These are phyloP conservation scores for Prunus campanulata DNA, from an alignment of 306 rosid genomes.

Conservation along the genomic window DNA sequence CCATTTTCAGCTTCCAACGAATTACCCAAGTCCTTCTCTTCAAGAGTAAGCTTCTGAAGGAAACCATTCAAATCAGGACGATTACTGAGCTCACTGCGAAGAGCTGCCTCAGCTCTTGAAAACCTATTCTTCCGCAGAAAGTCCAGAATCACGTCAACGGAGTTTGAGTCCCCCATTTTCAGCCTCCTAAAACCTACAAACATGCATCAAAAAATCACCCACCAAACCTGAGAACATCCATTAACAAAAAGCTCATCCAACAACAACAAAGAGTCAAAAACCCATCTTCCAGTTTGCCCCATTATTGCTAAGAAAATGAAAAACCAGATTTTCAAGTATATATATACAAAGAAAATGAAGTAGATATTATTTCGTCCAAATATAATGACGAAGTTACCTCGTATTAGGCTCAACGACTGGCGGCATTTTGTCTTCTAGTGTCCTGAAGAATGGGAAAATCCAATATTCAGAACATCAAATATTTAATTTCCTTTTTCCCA, in stretches of 20 bases:
- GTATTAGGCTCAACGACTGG: conserved; percentile 47
- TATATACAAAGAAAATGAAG: not conserved
- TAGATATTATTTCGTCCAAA: not conserved
- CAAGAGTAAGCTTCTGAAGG: conserved; percentile 66
- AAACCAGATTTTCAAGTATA: not conserved
- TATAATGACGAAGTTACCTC: conserved; percentile 39
- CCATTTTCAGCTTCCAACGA: conserved; percentile 45
- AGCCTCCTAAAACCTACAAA: conserved; percentile 51
- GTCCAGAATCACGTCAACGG: conserved; percentile 84
- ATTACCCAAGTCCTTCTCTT: conserved; percentile 50
- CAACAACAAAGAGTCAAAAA: not conserved
- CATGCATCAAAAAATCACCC: conserved; percentile 17
- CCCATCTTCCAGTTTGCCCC: conserved; percentile 14
- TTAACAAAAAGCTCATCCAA: conserved; percentile 32
- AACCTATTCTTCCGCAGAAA: conserved; percentile 76
- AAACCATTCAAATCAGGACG: conserved; percentile 66
- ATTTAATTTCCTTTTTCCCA: conserved; percentile 7
- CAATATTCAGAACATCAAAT: conserved; percentile 28
- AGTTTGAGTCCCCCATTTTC: conserved; percentile 68
- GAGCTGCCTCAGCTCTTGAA: conserved; percentile 87
- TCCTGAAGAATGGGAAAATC: conserved; percentile 45
- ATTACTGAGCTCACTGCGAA: conserved; percentile 73
- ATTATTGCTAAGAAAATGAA: conserved; percentile 9
- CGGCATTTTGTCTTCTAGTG: conserved; percentile 41
- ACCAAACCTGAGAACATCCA: conserved; percentile 25